phyloP scores from a whole-genome alignment of 352 stramenopile genomes.

The Phytophthora idaei region DNA sequence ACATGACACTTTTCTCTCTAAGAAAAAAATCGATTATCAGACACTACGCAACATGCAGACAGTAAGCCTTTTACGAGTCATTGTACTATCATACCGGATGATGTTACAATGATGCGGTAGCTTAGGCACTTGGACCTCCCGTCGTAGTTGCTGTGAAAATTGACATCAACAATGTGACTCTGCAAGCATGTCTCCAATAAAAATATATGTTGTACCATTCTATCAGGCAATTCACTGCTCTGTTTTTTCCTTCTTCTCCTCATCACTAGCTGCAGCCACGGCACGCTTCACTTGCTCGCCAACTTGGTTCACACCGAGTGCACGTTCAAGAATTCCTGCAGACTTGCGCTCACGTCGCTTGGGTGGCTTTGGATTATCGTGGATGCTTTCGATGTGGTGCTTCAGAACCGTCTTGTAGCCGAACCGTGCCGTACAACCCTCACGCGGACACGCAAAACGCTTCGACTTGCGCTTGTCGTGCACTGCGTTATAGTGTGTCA shows the following conservation, averaged over 20 bases:
- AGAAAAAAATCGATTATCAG: no score
- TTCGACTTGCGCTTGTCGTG: constrained; percentile 64
- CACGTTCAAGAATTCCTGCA: constrained; percentile 36
- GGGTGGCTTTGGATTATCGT: constrained; percentile 42
- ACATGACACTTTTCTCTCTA: no score
- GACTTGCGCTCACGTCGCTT: constrained; percentile 40
- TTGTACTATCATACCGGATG: no score
- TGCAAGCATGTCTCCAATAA: constrained; percentile 1
- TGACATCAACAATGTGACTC: background rate
- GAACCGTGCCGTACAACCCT: constrained; percentile 65
- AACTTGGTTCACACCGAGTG: constrained; percentile 42
- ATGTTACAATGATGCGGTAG: background rate
- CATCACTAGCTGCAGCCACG: background rate
- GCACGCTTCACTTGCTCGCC: constrained; percentile 15
- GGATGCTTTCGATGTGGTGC: constrained; percentile 68
- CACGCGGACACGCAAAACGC: constrained; percentile 68
- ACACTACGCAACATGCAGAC: no score
- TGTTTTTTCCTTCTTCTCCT: constrained; percentile 13
- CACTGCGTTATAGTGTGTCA: constrained; percentile 75
- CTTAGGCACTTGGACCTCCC: background rate
- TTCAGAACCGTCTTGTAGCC: constrained; percentile 77
- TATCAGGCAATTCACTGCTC: constrained; percentile 11
- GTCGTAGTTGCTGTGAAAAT: background rate
- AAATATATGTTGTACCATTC: constrained; percentile 12
- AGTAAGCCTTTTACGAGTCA: no score